A percentile compares a stretch with the other conserved stretches of the same genome.
Evolutionary conservation across 78 protist species (phyloP).

Genomic region (Isochrysis galbana): DNA sequence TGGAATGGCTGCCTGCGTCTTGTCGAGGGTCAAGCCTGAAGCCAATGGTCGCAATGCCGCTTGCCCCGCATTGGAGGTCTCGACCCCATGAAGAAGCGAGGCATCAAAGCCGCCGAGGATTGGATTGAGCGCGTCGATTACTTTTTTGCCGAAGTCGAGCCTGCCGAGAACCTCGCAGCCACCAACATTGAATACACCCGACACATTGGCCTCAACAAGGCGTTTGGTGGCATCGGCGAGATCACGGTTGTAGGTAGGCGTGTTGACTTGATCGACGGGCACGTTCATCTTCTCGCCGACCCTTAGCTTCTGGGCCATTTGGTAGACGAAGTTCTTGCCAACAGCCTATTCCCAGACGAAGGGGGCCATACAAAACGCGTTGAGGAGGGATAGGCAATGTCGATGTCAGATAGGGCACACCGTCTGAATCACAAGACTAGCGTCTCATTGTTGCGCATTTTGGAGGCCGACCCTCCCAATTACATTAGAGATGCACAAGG

Average conservation of each 20-base stretch:
- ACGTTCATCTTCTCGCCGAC: neutral
- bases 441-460: no score
- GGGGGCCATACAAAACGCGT: no score
- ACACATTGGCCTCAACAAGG: neutral
- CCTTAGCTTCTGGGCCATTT: neutral
- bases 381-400: no score
- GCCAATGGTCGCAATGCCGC: neutral
- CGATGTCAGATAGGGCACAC: no score
- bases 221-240: neutral
- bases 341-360: no score
- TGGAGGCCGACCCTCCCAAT: no score
- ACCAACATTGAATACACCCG: neutral
- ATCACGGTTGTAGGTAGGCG: conserved; percentile 23
- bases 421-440: no score
- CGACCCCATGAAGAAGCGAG: neutral
- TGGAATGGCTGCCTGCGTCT: neutral
- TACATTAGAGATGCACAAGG: no score
- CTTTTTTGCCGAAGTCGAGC: neutral
- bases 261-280: neutral
- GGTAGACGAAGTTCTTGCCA: conserved; percentile 19
- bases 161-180: neutral
- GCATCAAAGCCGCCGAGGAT: neutral
- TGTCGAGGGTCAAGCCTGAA: neutral
- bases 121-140: neutral
- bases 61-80: neutral